Percentiles rank a stretch among this genome's conserved stretches.
Conservation (phyloP, 257 asterid genomes). For the Gentiana straminea region DNA sequence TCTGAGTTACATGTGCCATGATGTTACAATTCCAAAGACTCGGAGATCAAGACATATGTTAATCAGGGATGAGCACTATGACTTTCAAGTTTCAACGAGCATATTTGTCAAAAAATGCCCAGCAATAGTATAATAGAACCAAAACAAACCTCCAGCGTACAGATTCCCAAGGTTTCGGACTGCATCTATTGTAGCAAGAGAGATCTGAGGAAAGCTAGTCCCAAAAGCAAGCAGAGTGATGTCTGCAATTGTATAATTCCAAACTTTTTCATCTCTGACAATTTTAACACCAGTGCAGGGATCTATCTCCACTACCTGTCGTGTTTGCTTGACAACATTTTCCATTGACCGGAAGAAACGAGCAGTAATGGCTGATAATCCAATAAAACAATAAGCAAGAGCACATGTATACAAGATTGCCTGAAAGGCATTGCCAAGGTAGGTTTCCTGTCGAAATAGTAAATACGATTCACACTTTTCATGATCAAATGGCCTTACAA, state of each 20-base stretch:
- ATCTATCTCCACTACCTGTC: constrained; percentile 51
- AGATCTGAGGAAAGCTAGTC: constrained; percentile 95
- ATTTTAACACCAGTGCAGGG: constrained; percentile 41
- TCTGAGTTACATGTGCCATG: too few relatives aligned
- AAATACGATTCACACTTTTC: constrained; percentile 45
- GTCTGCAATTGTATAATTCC: constrained; percentile 90
- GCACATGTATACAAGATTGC: constrained; percentile 51
- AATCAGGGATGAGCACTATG: too few relatives aligned
- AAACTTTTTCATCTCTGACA: constrained; percentile 51
- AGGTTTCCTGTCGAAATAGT: constrained; percentile 38
- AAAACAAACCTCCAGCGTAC: constrained; percentile 76
- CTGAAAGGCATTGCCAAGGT: constrained; percentile 38
- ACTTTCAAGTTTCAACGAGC: too few relatives aligned
- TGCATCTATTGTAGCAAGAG: constrained; percentile 92
- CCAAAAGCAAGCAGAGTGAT: constrained; percentile 87
- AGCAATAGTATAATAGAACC: not conserved
- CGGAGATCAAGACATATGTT: too few relatives aligned
- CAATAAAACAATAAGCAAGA: constrained; percentile 79
- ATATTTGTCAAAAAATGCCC: too few relatives aligned
- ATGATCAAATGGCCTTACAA: constrained; percentile 17
- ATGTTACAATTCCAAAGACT: too few relatives aligned
- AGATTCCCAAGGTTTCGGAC: constrained; percentile 63
- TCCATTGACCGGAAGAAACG: constrained; percentile 94
- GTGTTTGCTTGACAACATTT: constrained; percentile 66
- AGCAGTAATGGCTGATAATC: constrained; percentile 84